Evolutionary conservation across 2,329 filamentous ascomycete species (phyloP).

Genomic region (Ophiostoma australiae): DNA sequence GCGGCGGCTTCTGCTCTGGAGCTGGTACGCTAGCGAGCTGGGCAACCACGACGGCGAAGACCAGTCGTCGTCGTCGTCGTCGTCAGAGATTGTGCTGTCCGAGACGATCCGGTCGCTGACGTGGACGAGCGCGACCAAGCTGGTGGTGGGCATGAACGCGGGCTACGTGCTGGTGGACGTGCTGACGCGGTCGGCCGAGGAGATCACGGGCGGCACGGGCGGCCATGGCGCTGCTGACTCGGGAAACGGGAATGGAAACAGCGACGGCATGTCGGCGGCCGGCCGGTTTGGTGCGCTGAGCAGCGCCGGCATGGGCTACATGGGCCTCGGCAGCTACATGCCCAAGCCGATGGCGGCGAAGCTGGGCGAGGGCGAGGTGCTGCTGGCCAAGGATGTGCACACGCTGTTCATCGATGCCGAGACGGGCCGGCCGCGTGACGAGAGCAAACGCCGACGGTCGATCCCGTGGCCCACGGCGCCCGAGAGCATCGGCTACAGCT

Average conservation of each 20-base stretch:
- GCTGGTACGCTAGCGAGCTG: slow-evolving; percentile 93
- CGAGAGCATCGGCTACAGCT: slow-evolving; percentile 90
- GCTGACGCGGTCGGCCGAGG: slow-evolving; percentile 64
- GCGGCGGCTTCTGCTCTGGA: slow-evolving; percentile 82
- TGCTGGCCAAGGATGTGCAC: slow-evolving; percentile 97
- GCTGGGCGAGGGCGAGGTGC: slow-evolving; percentile 73
- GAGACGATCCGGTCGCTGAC: slow-evolving; percentile 84
- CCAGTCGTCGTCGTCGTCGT: slow-evolving; percentile 57
- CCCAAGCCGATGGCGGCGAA: slow-evolving; percentile 84
- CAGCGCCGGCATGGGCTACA: slow-evolving; percentile 85
- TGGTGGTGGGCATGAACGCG: slow-evolving; percentile 86
- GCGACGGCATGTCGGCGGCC: slow-evolving; percentile 39
- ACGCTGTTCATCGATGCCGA: slow-evolving; percentile 85
- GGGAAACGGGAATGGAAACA: neutral
- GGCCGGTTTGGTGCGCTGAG: slow-evolving; percentile 78
- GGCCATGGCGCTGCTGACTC: neutral
- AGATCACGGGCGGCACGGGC: slow-evolving; percentile 54
- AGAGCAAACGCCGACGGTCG: slow-evolving; percentile 49
- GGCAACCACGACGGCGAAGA: slow-evolving; percentile 33
- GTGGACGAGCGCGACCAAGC: slow-evolving; percentile 81
- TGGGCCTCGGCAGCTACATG: slow-evolving; percentile 87
- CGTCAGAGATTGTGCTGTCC: slow-evolving; percentile 70
- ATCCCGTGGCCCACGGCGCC: slow-evolving; percentile 89
- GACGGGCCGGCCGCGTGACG: slow-evolving; percentile 62
- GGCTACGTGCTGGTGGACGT: slow-evolving; percentile 89